These are phyloP conservation scores for Aquilaria yunnanensis DNA, from an alignment of 345 rosid species.

Conservation along the genomic window DNA sequence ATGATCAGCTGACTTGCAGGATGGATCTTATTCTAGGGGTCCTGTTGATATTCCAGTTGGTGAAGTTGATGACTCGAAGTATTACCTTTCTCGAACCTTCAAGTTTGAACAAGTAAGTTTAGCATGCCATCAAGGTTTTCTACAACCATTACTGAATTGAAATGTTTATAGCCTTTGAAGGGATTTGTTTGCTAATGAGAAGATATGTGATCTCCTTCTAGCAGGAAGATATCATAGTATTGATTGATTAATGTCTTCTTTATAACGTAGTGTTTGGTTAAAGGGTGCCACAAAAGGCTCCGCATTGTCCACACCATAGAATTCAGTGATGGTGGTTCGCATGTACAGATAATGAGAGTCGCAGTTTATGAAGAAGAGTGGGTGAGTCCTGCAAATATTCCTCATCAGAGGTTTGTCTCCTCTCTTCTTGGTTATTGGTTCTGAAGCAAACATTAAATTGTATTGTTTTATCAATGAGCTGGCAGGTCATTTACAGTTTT, in stretches of 20 bases:
- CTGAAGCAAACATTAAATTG: no score
- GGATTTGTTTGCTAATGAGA: neutral
- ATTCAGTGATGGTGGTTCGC: constrained; percentile 69
- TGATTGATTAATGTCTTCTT: constrained; percentile 5
- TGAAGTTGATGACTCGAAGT: constrained; percentile 48
- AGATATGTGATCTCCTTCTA: neutral
- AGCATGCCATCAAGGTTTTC: neutral
- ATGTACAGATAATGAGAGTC: constrained; percentile 87
- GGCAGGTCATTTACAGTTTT: no score
- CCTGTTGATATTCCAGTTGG: constrained; percentile 70
- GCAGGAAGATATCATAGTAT: neutral
- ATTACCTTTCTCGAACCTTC: constrained; percentile 66
- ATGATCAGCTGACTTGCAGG: constrained; percentile 35
- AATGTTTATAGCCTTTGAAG: neutral
- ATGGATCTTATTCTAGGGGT: constrained; percentile 92
- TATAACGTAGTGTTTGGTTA: constrained; percentile 68
- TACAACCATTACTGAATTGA: no score
- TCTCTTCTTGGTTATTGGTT: no score
- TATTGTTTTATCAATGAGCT: no score
- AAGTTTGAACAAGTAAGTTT: constrained; percentile 79
- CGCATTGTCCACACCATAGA: constrained; percentile 85
- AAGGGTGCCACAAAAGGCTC: constrained; percentile 94
- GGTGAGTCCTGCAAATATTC: constrained; percentile 64
- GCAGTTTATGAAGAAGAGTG: constrained; percentile 89
- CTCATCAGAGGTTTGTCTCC: constrained; percentile 45